phyloP scores from a whole-genome alignment of 2,329 filamentous ascomycete genomes.

The Aplosporella prunicola region DNA sequence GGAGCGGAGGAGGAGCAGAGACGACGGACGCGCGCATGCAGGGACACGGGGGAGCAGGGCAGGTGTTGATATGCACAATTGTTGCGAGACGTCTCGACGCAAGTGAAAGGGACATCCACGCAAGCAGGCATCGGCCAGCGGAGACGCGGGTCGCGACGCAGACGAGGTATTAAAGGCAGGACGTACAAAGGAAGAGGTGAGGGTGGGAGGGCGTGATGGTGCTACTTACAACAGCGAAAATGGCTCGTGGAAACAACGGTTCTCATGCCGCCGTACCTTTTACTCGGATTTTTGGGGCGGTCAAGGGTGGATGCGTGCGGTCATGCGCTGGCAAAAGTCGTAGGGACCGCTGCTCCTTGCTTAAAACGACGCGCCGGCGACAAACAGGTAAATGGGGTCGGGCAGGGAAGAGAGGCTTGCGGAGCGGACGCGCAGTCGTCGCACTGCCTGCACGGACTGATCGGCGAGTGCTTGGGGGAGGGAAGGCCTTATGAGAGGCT shows the following conservation, averaged over 20 bases:
- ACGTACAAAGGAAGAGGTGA: slow-evolving; percentile 5
- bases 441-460: no score
- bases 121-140: slow-evolving; percentile 3
- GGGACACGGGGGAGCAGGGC: background rate
- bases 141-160: background rate
- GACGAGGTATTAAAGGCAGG: background rate
- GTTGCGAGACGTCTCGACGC: background rate
- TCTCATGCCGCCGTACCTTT: slow-evolving; percentile 9
- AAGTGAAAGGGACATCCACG: background rate
- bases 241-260: slow-evolving; percentile 8
- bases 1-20: background rate
- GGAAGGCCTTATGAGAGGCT: background rate
- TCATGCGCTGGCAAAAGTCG: slow-evolving; percentile 6
- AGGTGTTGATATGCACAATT: background rate
- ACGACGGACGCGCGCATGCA: slow-evolving; percentile 1
- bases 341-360: slow-evolving; percentile 4
- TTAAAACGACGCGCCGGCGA: slow-evolving; percentile 3
- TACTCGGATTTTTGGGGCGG: slow-evolving; percentile 9
- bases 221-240: slow-evolving; percentile 9
- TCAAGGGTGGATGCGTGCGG: slow-evolving; percentile 6
- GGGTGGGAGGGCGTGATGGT: slow-evolving; percentile 1
- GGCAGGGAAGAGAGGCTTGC: slow-evolving; percentile 9
- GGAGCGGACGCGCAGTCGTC: no score
- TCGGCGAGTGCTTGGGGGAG: no score
- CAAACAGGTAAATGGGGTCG: slow-evolving; percentile 3